Base-by-base conservation (phyloP, 371 early-diverging fungal genomes). In the Haplosporangium sp. region DNA sequence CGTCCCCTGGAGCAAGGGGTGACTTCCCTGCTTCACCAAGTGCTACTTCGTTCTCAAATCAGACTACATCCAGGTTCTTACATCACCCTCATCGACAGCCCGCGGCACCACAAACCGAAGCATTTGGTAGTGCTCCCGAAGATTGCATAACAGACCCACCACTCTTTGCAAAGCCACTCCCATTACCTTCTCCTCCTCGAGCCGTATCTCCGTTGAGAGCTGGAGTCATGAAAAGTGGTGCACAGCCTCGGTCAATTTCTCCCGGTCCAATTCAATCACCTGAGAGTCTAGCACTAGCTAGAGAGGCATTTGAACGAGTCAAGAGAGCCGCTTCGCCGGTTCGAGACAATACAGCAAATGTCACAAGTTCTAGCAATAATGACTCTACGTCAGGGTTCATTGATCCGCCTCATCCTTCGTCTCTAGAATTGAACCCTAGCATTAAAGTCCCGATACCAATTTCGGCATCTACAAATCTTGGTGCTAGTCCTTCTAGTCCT, bases 21-120 rank as follows among this genome's bases (percentile, higher is more conserved):
- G 34, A 56, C 27, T 40, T 57, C 19, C 52, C 74, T 11, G 63
- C 74, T 1, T 70, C 74, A 1, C 67, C 71, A 17, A 59, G 48
- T 5, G 39, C 57, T 0, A 38, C 56, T 1, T 48, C 68, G 7
- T 57, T 45, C 20, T 55, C 63, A 19, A 67, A 74, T 13, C 79
- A 73, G 44, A 70, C 74, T n/a, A 67, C 71, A 4, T 69, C 74
- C 3, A 58, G 79, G 7, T 78, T 78, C 44, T 17, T 78, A n/a
- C 79, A 78, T 37, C 79, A 78, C 6, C 53, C 82, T 7, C 82
- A 74, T 35, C 71, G 82, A 61, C 75, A 74, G 27, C 75, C 82
- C 11, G 82, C 82, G 47, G 82, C 82, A 2, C 82, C 82, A 15
- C 82, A 81, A 53, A 81, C 75, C 1, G 71, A 47, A 34, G 82